phyloP scores from a whole-genome alignment of 202 grass and related monocot species.

The Zizania palustris region DNA sequence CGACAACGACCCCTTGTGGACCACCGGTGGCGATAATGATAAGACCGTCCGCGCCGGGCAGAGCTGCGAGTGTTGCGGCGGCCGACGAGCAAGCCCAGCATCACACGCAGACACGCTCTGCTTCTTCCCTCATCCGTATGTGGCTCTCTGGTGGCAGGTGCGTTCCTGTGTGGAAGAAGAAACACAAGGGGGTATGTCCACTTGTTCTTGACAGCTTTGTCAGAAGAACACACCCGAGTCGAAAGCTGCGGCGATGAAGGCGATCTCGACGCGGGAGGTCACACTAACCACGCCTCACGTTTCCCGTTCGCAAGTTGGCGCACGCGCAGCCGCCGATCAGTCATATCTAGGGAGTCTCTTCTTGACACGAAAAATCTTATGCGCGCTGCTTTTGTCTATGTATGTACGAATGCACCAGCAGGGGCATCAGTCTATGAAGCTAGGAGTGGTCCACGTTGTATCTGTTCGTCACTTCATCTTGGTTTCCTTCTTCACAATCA shows the following conservation, averaged over 20 bases:
- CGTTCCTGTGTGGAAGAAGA: constrained; percentile 8
- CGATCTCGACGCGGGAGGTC: constrained; percentile 17
- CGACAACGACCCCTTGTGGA: not conserved
- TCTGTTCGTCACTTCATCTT: not conserved
- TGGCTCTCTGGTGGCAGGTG: not conserved
- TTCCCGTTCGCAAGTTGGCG: not conserved
- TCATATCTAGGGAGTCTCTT: not conserved
- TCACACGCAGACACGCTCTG: not conserved
- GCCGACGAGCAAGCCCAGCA: no score
- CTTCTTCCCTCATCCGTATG: not conserved
- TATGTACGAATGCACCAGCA: not conserved
- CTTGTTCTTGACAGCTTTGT: not conserved
- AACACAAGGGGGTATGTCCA: not conserved
- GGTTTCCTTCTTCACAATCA: not conserved
- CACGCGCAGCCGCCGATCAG: not conserved
- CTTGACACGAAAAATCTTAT: not conserved
- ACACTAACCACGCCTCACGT: constrained; percentile 13
- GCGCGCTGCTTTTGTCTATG: no score
- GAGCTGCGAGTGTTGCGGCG: not conserved
- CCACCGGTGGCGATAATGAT: not conserved
- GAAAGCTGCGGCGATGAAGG: constrained; percentile 29
- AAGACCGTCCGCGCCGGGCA: no score
- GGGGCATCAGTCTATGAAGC: not conserved
- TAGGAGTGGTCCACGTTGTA: not conserved
- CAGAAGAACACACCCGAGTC: not conserved